Conservation (phyloP, 2,329 filamentous ascomycete genomes). For the Apiospora saccharicola region DNA sequence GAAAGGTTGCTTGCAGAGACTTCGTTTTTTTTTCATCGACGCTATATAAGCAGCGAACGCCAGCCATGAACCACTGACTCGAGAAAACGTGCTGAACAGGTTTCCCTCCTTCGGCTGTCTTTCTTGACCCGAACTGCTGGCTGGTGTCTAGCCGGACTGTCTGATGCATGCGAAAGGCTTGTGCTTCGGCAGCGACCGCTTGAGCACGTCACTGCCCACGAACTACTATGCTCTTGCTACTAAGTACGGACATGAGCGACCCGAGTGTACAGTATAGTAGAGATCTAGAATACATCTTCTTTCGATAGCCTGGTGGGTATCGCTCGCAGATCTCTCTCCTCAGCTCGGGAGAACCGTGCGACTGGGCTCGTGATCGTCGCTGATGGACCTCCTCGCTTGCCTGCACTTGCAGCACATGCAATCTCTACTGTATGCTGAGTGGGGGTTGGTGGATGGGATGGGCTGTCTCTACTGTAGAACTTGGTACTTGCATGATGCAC, state of each 20-base stretch:
- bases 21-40: background rate
- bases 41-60: background rate
- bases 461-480: background rate
- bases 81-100: background rate
- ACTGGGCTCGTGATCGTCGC: background rate
- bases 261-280: background rate
- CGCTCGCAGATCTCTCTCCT: background rate
- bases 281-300: background rate
- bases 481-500: background rate
- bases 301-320: background rate
- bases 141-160: background rate
- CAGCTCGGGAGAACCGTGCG: slow-evolving; percentile 5
- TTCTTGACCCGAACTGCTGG: background rate
- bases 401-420: background rate
- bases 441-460: too few species aligned
- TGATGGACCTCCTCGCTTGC: background rate
- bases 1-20: background rate
- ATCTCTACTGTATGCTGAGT: background rate
- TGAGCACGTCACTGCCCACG: background rate
- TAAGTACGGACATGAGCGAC: background rate
- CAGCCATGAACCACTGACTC: background rate
- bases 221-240: background rate
- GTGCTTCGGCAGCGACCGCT: background rate
- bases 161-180: background rate
- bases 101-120: background rate